phyloP scores from a whole-genome alignment of 257 asterid genomes.

The Lithospermum erythrorhizon region DNA sequence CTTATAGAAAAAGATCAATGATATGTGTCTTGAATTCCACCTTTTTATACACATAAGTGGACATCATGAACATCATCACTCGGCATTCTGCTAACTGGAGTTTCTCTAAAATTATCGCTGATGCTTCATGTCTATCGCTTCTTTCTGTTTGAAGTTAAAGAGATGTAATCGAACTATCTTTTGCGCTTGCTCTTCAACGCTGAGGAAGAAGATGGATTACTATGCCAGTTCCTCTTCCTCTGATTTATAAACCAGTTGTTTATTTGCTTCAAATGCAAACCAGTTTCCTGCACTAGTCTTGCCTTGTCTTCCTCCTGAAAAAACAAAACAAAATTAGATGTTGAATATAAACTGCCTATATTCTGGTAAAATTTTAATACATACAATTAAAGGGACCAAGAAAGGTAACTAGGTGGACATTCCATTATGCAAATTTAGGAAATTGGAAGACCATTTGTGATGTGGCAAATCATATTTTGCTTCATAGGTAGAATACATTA shows the following conservation, averaged over 20 bases:
- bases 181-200: slow-evolving; percentile 45
- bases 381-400: neutral
- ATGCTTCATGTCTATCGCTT: neutral
- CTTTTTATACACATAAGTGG: neutral
- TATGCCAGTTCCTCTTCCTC: slow-evolving; percentile 70
- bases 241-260: slow-evolving; percentile 63
- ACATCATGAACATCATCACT: neutral
- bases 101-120: neutral
- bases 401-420: too few species aligned
- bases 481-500: slow-evolving; percentile 6
- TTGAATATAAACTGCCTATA: neutral
- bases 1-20: neutral
- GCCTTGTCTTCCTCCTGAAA: slow-evolving; percentile 53
- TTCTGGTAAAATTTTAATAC: neutral
- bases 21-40: neutral
- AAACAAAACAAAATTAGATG: neutral
- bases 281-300: slow-evolving; percentile 53
- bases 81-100: neutral
- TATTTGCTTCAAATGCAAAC: slow-evolving; percentile 52
- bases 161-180: slow-evolving; percentile 22
- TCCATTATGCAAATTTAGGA: too few species aligned
- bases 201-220: slow-evolving; percentile 52
- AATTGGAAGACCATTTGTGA: too few species aligned
- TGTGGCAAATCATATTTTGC: too few species aligned
- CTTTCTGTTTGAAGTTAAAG: neutral